These are phyloP conservation scores for Aspergillus panamensis DNA, from an alignment of 495 filamentous ascomycete species.

Conservation along the genomic window DNA sequence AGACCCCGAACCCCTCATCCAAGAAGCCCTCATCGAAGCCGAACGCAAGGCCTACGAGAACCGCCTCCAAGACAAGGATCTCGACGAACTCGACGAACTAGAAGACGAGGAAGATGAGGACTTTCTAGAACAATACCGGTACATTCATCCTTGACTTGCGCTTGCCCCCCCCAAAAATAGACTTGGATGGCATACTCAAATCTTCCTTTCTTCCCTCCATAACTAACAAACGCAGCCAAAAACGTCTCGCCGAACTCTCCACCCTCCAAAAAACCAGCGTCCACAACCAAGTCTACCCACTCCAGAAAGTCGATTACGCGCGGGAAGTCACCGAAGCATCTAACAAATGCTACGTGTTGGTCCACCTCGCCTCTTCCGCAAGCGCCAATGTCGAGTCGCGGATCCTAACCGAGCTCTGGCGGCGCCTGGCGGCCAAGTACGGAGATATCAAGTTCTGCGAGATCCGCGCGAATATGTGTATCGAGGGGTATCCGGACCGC, in stretches of 20 bases:
- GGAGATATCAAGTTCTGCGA: conserved; percentile 98
- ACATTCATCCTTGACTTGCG: background rate
- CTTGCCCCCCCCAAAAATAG: background rate
- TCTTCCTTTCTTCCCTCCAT: background rate
- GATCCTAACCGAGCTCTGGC: conserved; percentile 82
- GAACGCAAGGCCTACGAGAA: conserved; percentile 80
- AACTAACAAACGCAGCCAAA: conserved; percentile 48
- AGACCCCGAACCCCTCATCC: conserved; percentile 87
- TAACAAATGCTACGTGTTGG: conserved; percentile 66
- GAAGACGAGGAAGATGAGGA: conserved; percentile 94
- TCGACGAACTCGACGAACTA: conserved; percentile 88
- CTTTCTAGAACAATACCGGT: conserved; percentile 83
- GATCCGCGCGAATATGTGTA: conserved; percentile 87
- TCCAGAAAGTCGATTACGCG: conserved; percentile 90
- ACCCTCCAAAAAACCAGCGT: conserved; percentile 68
- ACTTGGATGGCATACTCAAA: background rate
- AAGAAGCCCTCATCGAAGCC: conserved; percentile 88
- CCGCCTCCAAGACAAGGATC: conserved; percentile 83
- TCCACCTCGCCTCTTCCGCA: conserved; percentile 75
- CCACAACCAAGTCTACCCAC: conserved; percentile 84
- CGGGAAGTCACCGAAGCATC: conserved; percentile 93
- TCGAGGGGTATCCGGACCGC: conserved; percentile 90
- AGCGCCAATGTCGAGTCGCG: conserved; percentile 80
- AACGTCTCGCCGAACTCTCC: conserved; percentile 76
- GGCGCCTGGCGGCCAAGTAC: conserved; percentile 73